Base-by-base conservation (phyloP, 2,329 filamentous ascomycete species). In the Dactylellina sp. region DNA sequence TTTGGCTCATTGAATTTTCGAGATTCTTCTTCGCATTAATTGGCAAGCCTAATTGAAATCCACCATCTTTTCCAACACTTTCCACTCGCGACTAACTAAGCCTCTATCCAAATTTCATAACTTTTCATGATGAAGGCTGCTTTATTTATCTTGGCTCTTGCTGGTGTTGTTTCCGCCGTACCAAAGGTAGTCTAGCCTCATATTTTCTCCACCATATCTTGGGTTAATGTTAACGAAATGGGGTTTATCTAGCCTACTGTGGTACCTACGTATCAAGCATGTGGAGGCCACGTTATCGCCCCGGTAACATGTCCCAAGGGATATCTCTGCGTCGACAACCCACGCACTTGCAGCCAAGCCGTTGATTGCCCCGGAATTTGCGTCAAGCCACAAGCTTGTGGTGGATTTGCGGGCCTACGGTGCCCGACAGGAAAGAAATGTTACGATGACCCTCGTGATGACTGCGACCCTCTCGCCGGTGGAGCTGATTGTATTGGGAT, bases 401-500 rank as follows among this genome's bases (percentile, higher is more conserved):
- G 83, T 24, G 83, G 83, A 0, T 80, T 84, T 59, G 80, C 79
- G 0, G 82, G 79, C 0, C 76, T 80, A 18, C 28, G 1, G 1
- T 84, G 83, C 71, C 66, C 77, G 4, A 44, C 64, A 9, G 80
- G 79, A 0, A 78, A 80, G 78, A 77, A 78, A 7, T 84, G 83
- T 65, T 76, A 81, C 35, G 83, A 84, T 78, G 81, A 84, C 74
- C 81, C 82, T 3, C 76, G 80, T 9, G 83, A 84, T 75, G 78
- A 80, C 11, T 84, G 83, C 71, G 80, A 82, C 76, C 79, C 80
- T 0, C 18, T 74, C 22, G 77, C 79, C 1, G 82, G 82, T 0
- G 82, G 82, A 0, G 79, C 79, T 1, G 83, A 84, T 75, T 84
- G 83, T 70, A 80, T 78, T 2, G 83, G 83, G 0, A 75, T 84